Percentiles rank a stretch among this genome's conserved stretches.
phyloP scores from a whole-genome alignment of 345 rosid genomes.

The Draba incana region DNA sequence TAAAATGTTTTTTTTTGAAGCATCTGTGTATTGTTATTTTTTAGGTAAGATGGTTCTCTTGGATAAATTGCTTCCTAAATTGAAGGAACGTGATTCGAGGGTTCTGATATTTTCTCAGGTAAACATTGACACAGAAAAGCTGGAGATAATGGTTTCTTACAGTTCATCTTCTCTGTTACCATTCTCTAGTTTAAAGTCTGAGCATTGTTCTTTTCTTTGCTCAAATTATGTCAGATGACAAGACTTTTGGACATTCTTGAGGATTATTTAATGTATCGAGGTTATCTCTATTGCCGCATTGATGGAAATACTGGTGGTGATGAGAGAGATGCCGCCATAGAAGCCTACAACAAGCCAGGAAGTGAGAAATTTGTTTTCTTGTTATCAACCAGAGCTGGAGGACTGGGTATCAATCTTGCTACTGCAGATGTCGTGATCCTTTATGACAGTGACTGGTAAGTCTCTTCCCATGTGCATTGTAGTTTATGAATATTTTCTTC shows the following conservation, averaged over 20 bases:
- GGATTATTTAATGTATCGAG: conserved; percentile 91
- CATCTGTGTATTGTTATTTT: conserved; percentile 28
- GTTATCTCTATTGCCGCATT: conserved; percentile 91
- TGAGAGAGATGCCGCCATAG: conserved; percentile 98
- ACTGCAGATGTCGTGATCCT: conserved; percentile 99
- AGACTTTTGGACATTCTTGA: conserved; percentile 98
- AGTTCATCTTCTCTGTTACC: conserved; percentile 16
- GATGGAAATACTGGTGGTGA: conserved; percentile 99
- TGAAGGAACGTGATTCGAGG: conserved; percentile 99
- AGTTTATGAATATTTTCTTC: conserved; percentile 15
- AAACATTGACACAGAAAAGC: conserved; percentile 6
- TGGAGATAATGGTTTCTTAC: conserved; percentile 14
- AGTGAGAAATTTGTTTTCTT: conserved; percentile 98
- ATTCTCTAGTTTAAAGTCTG: conserved; percentile 25
- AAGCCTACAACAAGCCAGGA: conserved; percentile 91
- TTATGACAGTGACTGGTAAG: conserved; percentile 98
- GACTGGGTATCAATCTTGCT: conserved; percentile 99
- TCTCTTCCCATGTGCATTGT: conserved; percentile 22
- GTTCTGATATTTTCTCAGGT: conserved; percentile 99
- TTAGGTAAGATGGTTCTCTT: conserved; percentile 99
- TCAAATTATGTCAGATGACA: conserved; percentile 69
- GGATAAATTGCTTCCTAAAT: conserved; percentile 96
- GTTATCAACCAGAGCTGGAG: conserved; percentile 99
- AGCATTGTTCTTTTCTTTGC: conserved; percentile 15
- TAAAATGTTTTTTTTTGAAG: conserved; percentile 7